Evolutionary conservation across 352 stramenopile genomes (phyloP).

Genomic region (Peronospora farinosa): DNA sequence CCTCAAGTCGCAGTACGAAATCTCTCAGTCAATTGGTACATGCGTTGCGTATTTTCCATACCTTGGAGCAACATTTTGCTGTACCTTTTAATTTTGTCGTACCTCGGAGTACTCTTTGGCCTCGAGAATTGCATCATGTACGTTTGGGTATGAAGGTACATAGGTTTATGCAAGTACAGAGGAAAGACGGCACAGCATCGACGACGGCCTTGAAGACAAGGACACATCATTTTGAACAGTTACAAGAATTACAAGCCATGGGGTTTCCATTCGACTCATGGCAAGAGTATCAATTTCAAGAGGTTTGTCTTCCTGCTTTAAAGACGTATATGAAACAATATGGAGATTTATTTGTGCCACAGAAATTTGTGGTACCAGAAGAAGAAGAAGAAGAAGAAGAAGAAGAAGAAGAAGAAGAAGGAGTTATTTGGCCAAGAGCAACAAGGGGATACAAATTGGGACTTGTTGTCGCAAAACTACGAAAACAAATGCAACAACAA

Average conservation of each 20-base stretch:
- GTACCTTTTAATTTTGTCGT: constrained; percentile 42
- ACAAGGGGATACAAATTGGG: constrained; percentile 84
- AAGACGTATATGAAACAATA: constrained; percentile 70
- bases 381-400: constrained; percentile 24
- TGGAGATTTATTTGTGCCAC: constrained; percentile 87
- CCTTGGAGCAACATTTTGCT: constrained; percentile 57
- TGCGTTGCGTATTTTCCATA: constrained; percentile 48
- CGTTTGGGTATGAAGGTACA: constrained; percentile 54
- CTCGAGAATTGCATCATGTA: constrained; percentile 41
- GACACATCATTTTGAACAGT: constrained; percentile 28
- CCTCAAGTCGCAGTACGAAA: not conserved
- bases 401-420: constrained; percentile 20
- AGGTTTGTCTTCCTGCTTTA: constrained; percentile 68
- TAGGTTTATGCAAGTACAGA: constrained; percentile 38
- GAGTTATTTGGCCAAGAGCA: constrained; percentile 80
- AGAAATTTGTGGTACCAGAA: constrained; percentile 85
- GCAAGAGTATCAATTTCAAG: constrained; percentile 58
- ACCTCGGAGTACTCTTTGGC: constrained; percentile 25
- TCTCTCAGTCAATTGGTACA: constrained; percentile 31
- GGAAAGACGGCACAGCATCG: too few relatives aligned
- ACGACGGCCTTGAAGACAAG: constrained; percentile 18
- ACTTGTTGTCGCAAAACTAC: constrained; percentile 83
- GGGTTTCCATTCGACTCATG: constrained; percentile 56
- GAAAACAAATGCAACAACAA: constrained; percentile 48
- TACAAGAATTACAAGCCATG: constrained; percentile 35